Evolutionary conservation across 345 rosid species (phyloP).

Genomic region (Camelina neglecta): DNA sequence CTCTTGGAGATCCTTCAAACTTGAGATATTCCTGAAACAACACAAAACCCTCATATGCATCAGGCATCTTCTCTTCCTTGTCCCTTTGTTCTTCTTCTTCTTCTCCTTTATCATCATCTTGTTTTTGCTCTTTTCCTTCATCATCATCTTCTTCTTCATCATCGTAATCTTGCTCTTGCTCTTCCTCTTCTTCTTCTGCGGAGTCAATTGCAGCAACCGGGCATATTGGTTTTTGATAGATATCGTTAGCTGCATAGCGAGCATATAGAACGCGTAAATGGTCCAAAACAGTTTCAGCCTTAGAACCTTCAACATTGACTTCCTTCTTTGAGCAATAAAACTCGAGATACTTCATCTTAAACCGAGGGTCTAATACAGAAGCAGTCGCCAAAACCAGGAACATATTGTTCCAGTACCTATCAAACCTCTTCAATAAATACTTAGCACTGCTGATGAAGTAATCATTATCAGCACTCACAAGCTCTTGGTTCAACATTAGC

Average conservation of each 20-base stretch:
- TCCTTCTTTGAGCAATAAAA: constrained; percentile 69
- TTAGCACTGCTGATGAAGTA: constrained; percentile 13
- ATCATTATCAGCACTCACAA: constrained; percentile 18
- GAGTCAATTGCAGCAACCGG: constrained; percentile 8
- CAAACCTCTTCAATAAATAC: constrained; percentile 44
- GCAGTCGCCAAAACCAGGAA: constrained; percentile 72
- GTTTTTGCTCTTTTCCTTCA: constrained; percentile 33
- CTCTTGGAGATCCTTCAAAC: constrained; percentile 67
- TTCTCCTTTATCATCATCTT: background rate
- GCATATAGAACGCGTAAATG: constrained; percentile 64
- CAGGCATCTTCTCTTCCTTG: constrained; percentile 30
- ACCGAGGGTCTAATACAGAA: constrained; percentile 82
- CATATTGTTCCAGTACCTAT: constrained; percentile 72
- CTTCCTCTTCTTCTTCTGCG: constrained; percentile 29
- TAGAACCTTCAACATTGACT: constrained; percentile 62
- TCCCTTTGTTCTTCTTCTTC: background rate
- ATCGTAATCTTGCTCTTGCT: background rate
- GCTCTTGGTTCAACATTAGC: constrained; percentile 32
- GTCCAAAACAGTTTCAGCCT: constrained; percentile 67
- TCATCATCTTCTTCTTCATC: constrained; percentile 33
- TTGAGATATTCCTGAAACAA: constrained; percentile 68
- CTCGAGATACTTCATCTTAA: constrained; percentile 78
- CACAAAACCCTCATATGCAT: constrained; percentile 47
- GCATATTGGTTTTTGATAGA: constrained; percentile 46
- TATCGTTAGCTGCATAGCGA: constrained; percentile 49